Base-by-base conservation (phyloP, 1,139 yeast genomes). In the Suhomyces bokatorum region DNA sequence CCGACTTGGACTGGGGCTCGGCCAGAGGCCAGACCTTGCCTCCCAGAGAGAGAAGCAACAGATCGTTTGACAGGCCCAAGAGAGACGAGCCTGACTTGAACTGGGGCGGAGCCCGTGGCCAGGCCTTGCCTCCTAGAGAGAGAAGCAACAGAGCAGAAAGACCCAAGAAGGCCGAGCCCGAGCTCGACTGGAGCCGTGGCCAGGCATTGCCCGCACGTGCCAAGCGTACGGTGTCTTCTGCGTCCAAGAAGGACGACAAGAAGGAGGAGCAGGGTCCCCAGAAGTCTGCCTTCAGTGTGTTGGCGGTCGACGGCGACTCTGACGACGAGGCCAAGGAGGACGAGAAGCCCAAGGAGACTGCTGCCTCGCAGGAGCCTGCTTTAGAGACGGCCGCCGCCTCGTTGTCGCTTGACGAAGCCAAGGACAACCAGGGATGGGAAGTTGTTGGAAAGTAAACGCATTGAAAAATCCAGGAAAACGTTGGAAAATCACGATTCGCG, bases 221-320 rank as follows among this genome's bases (percentile, higher is more conserved):
- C 35, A 44, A 46, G 49, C 42, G 41, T 39, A 36, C 42, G 12
- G 35, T 36, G 13, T 39, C 45, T n/a, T 38, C 45, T 12, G 29
- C 44, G 37, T 50, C 56, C 40, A 57, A 54, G 43, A 49, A 58
- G 50, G 61, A 60, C 27, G 65, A 59, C 32, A 58, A 60, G 50
- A 63, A 58, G 53, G 68, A 66, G 41, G 74, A 69, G 39, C 63
- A 64, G 49, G 69, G 70, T 49, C 76, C 77, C 42, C 78, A 77
- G 59, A 78, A 79, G 62, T 81, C 89, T 14, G 66, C 77, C 24
- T 89, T 76, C 62, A 79, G 83, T 50, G 88, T 87, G 33, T 76
- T 89, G 64, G 75, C 80, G 43, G 70, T 74, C 46, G 91, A 85
- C 42, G 70, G 62, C 34, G 75, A 65, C 12, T 87, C 78, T 30